phyloP scores from a whole-genome alignment of 768 basidiomycete species.

The Kwoniella pini region DNA sequence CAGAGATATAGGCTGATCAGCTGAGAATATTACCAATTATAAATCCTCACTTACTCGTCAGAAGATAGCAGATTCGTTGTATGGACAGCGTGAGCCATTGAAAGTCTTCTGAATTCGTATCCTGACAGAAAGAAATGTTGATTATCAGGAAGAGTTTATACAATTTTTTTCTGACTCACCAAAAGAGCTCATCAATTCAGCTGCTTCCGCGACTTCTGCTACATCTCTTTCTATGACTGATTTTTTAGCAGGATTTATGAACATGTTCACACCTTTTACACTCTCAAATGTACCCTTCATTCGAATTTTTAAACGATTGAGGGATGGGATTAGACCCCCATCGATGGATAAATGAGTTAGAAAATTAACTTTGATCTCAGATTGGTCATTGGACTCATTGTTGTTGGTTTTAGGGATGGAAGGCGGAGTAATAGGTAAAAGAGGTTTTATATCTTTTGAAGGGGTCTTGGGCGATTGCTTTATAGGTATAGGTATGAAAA shows the following conservation, averaged over 20 bases:
- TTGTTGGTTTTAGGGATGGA: background rate
- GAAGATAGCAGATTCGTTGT: constrained; percentile 17
- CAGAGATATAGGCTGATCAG: background rate
- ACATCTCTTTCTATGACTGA: background rate
- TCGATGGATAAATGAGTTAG: constrained; percentile 10
- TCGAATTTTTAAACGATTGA: background rate
- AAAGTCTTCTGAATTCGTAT: constrained; percentile 5
- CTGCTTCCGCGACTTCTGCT: background rate
- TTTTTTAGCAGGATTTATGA: constrained; percentile 11
- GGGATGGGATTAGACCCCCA: background rate
- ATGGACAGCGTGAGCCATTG: constrained; percentile 29
- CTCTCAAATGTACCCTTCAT: background rate
- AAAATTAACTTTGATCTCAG: constrained; percentile 1
- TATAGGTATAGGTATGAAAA: background rate
- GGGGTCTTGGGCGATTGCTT: background rate
- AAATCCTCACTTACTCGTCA: constrained; percentile 15
- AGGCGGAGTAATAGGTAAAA: background rate
- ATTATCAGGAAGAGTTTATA: too few species aligned
- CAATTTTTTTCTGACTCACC: background rate
- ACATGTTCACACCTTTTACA: constrained; percentile 9
- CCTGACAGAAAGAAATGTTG: background rate
- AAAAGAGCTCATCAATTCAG: background rate
- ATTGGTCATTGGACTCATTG: background rate
- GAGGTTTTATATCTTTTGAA: background rate
- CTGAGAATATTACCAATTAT: background rate